A percentile compares a stretch with the other conserved stretches of the same genome.
These are phyloP conservation scores for Trichophyton equinum DNA, from an alignment of 2,329 filamentous ascomycete genomes.

Conservation along the genomic window DNA sequence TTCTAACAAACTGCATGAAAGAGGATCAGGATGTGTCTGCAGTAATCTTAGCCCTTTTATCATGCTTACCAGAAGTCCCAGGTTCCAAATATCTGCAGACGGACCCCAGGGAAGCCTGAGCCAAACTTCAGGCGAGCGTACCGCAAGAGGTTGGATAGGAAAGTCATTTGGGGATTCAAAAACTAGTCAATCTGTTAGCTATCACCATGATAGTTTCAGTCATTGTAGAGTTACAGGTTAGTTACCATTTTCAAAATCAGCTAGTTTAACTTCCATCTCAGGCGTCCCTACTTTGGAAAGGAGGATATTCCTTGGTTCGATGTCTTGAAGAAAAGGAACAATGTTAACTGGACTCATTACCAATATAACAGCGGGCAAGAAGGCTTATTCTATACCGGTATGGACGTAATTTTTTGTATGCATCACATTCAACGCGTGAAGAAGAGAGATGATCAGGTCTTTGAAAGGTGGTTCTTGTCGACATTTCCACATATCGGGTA, in stretches of 20 bases:
- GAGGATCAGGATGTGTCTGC: not conserved
- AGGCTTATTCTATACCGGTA: not conserved
- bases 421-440: not conserved
- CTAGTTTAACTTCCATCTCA: not conserved
- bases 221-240: not conserved
- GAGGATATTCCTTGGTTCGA: not conserved
- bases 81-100: not conserved
- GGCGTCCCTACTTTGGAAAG: not conserved
- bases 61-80: not conserved
- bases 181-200: not conserved
- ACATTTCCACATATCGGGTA: not conserved
- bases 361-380: not conserved
- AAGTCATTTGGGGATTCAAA: not conserved
- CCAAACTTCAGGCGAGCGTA: not conserved
- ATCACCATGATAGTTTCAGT: not conserved
- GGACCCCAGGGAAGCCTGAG: not conserved
- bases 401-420: not conserved
- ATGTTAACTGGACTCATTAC: not conserved
- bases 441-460: not conserved
- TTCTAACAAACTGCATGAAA: not conserved
- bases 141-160: not conserved
- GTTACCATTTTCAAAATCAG: not conserved
- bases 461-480: not conserved
- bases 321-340: not conserved
- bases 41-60: not conserved